Conservation (phyloP, 1,139 yeast species). For the Scheffersomyces titani region DNA sequence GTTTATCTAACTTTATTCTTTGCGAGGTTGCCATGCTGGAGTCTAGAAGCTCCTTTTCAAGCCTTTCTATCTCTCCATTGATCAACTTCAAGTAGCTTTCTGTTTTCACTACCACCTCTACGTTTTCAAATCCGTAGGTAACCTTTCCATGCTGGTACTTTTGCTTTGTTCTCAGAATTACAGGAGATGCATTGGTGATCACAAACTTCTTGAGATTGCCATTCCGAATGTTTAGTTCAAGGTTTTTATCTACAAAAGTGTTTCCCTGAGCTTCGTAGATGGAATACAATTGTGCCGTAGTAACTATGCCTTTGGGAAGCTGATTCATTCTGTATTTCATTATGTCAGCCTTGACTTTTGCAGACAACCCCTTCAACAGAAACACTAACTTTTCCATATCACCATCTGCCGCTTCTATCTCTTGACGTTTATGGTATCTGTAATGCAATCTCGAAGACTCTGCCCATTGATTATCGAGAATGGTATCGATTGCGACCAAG, state of each 20-base stretch:
- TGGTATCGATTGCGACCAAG: slow-evolving; percentile 33
- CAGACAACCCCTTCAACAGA: slow-evolving; percentile 34
- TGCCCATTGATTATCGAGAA: slow-evolving; percentile 41
- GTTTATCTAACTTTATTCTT: slow-evolving; percentile 4
- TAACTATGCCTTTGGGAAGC: slow-evolving; percentile 37
- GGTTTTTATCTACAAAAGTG: slow-evolving; percentile 45
- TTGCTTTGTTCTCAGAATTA: slow-evolving; percentile 39
- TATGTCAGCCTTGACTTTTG: slow-evolving; percentile 38
- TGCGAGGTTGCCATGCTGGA: slow-evolving; percentile 5
- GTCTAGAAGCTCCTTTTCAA: slow-evolving; percentile 3
- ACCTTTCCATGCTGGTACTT: slow-evolving; percentile 35
- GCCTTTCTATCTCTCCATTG: slow-evolving; percentile 6
- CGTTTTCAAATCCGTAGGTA: slow-evolving; percentile 48
- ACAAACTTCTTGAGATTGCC: slow-evolving; percentile 40
- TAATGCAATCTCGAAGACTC: slow-evolving; percentile 31
- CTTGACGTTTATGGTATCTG: slow-evolving; percentile 18
- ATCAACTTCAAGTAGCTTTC: slow-evolving; percentile 24
- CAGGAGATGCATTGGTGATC: slow-evolving; percentile 48
- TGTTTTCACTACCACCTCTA: slow-evolving; percentile 37
- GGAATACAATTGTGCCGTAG: slow-evolving; percentile 43
- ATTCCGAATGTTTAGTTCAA: slow-evolving; percentile 35
- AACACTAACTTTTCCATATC: slow-evolving; percentile 33
- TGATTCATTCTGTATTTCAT: slow-evolving; percentile 33
- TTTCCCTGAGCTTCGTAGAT: slow-evolving; percentile 42
- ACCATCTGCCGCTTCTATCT: slow-evolving; percentile 7